phyloP scores from a whole-genome alignment of 352 stramenopile genomes.

The Globisporangium abappressorium region DNA sequence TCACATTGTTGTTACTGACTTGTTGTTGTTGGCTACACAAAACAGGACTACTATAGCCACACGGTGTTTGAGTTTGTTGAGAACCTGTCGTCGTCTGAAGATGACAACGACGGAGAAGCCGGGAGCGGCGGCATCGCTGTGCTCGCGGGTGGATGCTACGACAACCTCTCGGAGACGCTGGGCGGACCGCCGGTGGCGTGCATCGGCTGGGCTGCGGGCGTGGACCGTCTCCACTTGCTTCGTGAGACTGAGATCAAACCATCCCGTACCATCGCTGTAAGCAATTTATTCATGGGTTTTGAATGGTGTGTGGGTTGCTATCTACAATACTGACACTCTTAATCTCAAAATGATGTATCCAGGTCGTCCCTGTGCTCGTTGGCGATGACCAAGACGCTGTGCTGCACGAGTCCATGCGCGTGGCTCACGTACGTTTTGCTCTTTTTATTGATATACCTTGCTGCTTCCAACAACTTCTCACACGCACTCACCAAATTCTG shows the following conservation, averaged over 20 bases:
- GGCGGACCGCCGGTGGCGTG: conserved; percentile 59
- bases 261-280: conserved; percentile 48
- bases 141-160: conserved; percentile 82
- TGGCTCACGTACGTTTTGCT: conserved; percentile 41
- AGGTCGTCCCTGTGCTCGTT: conserved; percentile 68
- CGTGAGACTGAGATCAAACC: conserved; percentile 25
- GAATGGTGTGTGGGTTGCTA: not conserved
- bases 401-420: conserved; percentile 58
- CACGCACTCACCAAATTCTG: not conserved
- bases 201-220: conserved; percentile 81
- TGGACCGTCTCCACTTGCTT: conserved; percentile 77
- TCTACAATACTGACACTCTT: not conserved
- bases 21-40: not conserved
- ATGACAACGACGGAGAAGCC: conserved; percentile 4
- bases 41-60: conserved; percentile 88
- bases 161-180: conserved; percentile 65
- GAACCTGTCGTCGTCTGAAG: conserved; percentile 13
- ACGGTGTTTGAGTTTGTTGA: conserved; percentile 90
- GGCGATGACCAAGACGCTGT: conserved; percentile 42
- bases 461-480: not conserved
- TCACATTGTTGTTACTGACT: not conserved
- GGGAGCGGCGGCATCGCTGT: conserved; percentile 62
- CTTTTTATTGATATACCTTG: not conserved
- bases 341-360: not conserved
- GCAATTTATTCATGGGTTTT: not conserved